Percentiles rank a stretch among this genome's conserved stretches.
These are phyloP conservation scores for Magnaporthiopsis incrustans DNA, from an alignment of 2,329 filamentous ascomycete genomes.

Conservation along the genomic window DNA sequence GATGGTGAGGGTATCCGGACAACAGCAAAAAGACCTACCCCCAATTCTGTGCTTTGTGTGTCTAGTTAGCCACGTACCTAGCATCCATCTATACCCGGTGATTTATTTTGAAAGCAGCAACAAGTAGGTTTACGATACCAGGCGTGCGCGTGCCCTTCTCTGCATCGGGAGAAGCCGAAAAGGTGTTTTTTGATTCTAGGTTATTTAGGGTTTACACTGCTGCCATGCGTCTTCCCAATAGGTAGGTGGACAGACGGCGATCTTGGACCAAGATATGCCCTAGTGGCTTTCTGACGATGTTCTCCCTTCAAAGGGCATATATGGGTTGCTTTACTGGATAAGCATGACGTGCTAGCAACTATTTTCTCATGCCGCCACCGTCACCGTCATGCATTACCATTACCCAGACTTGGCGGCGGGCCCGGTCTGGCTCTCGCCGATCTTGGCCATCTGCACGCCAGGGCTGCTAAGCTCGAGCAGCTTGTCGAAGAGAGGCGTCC, in stretches of 20 bases:
- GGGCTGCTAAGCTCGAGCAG: slow-evolving; percentile 9
- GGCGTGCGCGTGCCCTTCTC: too few relatives aligned
- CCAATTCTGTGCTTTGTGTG: background rate
- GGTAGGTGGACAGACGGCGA: background rate
- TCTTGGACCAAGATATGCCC: too few relatives aligned
- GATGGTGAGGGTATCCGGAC: background rate
- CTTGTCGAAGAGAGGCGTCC: slow-evolving; percentile 12
- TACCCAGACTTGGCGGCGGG: background rate
- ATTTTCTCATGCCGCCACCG: background rate
- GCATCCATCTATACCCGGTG: background rate
- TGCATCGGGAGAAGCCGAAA: background rate
- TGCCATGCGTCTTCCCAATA: background rate
- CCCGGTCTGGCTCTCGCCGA: background rate
- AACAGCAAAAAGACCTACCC: too few relatives aligned
- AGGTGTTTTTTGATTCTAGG: background rate
- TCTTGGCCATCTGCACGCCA: background rate
- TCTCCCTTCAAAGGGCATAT: too few relatives aligned
- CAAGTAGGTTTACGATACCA: background rate
- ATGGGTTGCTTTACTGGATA: background rate
- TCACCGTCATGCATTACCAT: background rate
- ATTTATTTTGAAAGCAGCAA: background rate
- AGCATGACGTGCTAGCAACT: background rate
- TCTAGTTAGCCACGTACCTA: background rate
- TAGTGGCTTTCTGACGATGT: too few relatives aligned
- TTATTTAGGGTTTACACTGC: background rate